phyloP scores from a whole-genome alignment of 1,284 basidiomycete genomes.

The Microbotryum scabiosae region DNA sequence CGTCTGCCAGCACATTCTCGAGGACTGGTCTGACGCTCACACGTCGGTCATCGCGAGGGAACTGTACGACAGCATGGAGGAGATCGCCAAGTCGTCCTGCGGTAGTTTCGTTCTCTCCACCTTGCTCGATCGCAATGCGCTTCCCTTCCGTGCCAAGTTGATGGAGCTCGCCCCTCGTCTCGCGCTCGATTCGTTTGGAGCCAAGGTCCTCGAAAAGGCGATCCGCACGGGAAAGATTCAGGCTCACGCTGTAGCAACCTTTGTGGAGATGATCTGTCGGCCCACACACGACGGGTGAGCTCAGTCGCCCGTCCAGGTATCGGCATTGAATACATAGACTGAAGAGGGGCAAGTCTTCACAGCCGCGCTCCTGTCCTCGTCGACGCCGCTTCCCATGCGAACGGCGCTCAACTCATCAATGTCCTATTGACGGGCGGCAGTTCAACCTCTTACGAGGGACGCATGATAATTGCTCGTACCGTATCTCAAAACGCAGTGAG shows the following conservation, averaged over 20 bases:
- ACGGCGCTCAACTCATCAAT: constrained; percentile 13
- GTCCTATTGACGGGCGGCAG: constrained; percentile 4
- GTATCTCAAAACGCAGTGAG: too few species aligned
- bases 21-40: constrained; percentile 16
- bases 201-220: constrained; percentile 18
- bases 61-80: neutral
- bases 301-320: neutral
- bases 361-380: constrained; percentile 3
- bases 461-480: too few species aligned
- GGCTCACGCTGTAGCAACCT: neutral
- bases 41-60: constrained; percentile 12
- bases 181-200: constrained; percentile 13
- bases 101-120: constrained; percentile 1
- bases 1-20: constrained; percentile 23
- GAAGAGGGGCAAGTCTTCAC: rapidly evolving
- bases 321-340: neutral
- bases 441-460: too few species aligned
- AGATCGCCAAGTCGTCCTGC: constrained; percentile 6
- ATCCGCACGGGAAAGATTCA: neutral
- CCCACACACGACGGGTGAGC: neutral
- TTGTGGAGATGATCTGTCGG: constrained; percentile 1
- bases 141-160: constrained; percentile 8
- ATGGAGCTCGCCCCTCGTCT: constrained; percentile 6
- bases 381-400: constrained; percentile 8
- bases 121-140: constrained; percentile 17